Evolutionary conservation across 352 stramenopile species (phyloP), one percentile per base, ranked within the genome.

Genomic region (Pythium dissimile): DNA sequence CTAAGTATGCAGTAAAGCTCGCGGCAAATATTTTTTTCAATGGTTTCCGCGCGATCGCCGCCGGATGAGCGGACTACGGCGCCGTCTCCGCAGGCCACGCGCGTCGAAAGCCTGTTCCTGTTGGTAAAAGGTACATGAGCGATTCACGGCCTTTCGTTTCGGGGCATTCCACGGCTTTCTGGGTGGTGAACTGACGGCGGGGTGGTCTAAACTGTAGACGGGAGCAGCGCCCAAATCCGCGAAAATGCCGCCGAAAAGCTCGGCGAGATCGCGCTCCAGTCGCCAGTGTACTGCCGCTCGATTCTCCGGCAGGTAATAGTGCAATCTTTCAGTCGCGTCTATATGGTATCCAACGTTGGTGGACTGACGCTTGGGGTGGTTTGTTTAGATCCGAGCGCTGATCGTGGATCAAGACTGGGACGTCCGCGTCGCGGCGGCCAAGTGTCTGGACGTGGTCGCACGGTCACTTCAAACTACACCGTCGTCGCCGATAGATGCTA

Each of bases 81-180:
- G 49, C 24, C 49, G 26, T 69, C 54, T 10, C 71, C 64, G 43
- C 76, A 85, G 15, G 66, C 69, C n/a, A 91, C 80, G 52, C 75
- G 83, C 42, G 69, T 91, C 35, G 79, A 89, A 65, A 89, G 79
- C 53, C 79, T 93, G 39, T 84, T 93, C 47, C 73, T 89, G 53
- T 77, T 93, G 38, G 67, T 93, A 20, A 59, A 60, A 72, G 77
- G 83, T 90, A 30, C 27, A 37, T 27, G 37, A 12, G 18, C 30
- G 15, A 2, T 18, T 18, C 20, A 10, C n/a, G 7, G n/a, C 20
- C 47, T 42, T n/a, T 44, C 12, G 30, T 30, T 32, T 12, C 20
- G 20, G 31, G 47, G 31, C n/a, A n/a, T n/a, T n/a, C n/a, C n/a
- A n/a, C n/a, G n/a, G n/a, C n/a, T n/a, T n/a, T n/a, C n/a, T n/a